A percentile compares a stretch with the other conserved stretches of the same genome.
Conservation (phyloP, 148 eudicot genomes). For the Spergularia bocconei region DNA sequence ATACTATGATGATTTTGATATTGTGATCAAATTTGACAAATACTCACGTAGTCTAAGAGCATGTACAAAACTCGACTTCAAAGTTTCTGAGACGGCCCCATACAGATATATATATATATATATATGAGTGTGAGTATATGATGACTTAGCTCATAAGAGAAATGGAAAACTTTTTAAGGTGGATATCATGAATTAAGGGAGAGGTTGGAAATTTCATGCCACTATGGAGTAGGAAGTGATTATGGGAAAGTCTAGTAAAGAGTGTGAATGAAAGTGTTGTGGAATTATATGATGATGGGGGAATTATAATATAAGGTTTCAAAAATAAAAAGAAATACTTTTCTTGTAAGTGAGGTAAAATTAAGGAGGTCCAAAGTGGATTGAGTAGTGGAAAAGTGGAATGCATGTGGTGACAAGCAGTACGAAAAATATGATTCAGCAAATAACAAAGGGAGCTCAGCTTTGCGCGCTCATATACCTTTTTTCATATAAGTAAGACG, state of each 20-base stretch:
- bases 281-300: constrained; percentile 19
- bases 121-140: no score
- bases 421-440: constrained; percentile 40
- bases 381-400: constrained; percentile 74
- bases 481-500: no score
- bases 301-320: neutral
- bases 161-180: neutral
- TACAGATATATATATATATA: neutral
- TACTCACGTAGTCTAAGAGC: neutral
- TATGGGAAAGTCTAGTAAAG: neutral
- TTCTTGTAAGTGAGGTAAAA: constrained; percentile 71
- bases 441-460: constrained; percentile 60
- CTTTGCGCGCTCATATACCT: constrained; percentile 29
- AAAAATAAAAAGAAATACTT: constrained; percentile 34
- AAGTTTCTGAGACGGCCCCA: neutral
- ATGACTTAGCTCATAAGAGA: neutral
- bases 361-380: constrained; percentile 30
- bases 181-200: neutral
- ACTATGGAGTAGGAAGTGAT: constrained; percentile 2
- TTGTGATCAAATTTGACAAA: no score
- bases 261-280: constrained; percentile 5
- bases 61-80: neutral
- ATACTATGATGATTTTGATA: neutral
- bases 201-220: neutral
- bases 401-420: constrained; percentile 85